Base-by-base conservation (phyloP, 768 basidiomycete species). In the Psilocybe sp. region DNA sequence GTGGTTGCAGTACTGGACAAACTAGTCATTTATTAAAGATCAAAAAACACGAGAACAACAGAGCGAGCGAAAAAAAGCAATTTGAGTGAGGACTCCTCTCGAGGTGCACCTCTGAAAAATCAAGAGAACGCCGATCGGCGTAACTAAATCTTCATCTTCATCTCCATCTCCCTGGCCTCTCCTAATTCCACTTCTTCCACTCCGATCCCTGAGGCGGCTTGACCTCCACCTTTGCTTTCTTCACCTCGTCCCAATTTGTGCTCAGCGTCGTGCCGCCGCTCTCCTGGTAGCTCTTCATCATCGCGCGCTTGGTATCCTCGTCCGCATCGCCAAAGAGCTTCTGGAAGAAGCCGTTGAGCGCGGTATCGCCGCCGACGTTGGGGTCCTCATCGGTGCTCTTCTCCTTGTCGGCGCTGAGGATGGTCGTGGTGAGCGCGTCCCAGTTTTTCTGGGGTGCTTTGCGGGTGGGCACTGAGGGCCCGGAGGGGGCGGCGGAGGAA, bases 281-380 rank as follows among this genome's bases (percentile, higher is more conserved):
- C 74, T 99, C 96, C 52, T 79, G 76, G 67, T 91, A 98, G 63
- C 92, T 95, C 79, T 99, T 99, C 85, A 98, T 84, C 94, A 99
- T 99, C 3, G 97, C 97, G 34, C 85, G 80, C 60, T 77, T 83
- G 12, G 95, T 92, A 60, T 99, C 91, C 0, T 93, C 90, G 58
- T 97, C 93, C 19, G 95, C 89, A 64, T 89, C 90, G 5, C 79
- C 76, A 61, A 88, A 99, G 54, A 99, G 82, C 72, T 91, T 89
- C 63, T 90, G 88, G 82, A 95, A 95, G 72, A 96, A 91, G 23
- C 75, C 61, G 68, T 98, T 96, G 50, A 97, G 78, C 5, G 89
- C 82, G 50, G 74, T 79, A 66, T 97, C 94, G 16, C 95, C 95
- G 18, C 90, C 90, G 14, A 86, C 84, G 66, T 97, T 98, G 31